These are phyloP conservation scores for Phytophthora quininea DNA, from an alignment of 352 stramenopile species.

Conservation along the genomic window DNA sequence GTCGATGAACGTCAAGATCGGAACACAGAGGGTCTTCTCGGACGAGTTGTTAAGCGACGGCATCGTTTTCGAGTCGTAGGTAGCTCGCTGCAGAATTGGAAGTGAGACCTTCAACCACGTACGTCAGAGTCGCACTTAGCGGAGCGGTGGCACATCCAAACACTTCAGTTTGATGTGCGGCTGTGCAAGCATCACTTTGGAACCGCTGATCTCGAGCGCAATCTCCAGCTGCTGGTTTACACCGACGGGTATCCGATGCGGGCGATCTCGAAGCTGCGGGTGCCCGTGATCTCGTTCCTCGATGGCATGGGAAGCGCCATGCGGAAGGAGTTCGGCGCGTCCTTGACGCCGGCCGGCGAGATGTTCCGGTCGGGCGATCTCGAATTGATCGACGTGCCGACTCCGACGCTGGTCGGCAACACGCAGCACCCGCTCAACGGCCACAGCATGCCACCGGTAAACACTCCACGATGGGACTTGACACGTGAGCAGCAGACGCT, in stretches of 20 bases:
- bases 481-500: conserved; percentile 32
- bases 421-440: conserved; percentile 40
- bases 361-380: conserved; percentile 37
- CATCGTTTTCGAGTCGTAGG: background rate
- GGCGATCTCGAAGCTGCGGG: conserved; percentile 15
- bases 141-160: conserved; percentile 5
- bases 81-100: conserved; percentile 8
- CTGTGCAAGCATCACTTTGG: background rate
- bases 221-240: background rate
- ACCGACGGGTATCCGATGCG: conserved; percentile 3
- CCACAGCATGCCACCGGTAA: conserved; percentile 29
- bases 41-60: too few relatives aligned
- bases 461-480: conserved; percentile 32
- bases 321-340: conserved; percentile 35
- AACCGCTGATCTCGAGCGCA: background rate
- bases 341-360: conserved; percentile 21
- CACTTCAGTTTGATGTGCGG: conserved; percentile 19
- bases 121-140: too few relatives aligned
- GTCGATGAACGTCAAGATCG: conserved; percentile 39
- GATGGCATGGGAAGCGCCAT: conserved; percentile 36
- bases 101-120: background rate
- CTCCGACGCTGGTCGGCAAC: conserved; percentile 38
- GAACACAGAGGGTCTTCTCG: conserved; percentile 14
- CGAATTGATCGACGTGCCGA: conserved; percentile 37
- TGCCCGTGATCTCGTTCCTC: conserved; percentile 44